phyloP scores from a whole-genome alignment of 1,139 yeast species.

The Nematodospora anomalae region DNA sequence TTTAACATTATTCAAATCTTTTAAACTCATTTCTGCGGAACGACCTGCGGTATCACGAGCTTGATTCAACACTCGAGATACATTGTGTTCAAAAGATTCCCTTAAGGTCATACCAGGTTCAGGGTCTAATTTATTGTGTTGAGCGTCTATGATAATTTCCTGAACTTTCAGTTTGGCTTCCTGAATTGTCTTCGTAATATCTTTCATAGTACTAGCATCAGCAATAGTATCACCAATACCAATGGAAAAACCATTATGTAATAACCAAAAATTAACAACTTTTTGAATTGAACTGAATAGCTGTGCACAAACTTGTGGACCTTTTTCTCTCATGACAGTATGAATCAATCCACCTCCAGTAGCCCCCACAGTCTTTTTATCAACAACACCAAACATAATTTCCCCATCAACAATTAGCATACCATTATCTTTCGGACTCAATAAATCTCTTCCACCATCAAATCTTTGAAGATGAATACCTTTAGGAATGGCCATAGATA shows the following conservation, averaged over 20 bases:
- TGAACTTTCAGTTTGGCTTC: conserved; percentile 93
- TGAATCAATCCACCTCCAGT: conserved; percentile 98
- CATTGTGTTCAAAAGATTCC: conserved; percentile 97
- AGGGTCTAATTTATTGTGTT: conserved; percentile 80
- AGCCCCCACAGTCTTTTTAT: conserved; percentile 97
- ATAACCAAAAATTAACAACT: conserved; percentile 93
- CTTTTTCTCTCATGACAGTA: conserved; percentile 96
- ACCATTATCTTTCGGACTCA: conserved; percentile 86
- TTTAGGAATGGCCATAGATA: conserved; percentile 89
- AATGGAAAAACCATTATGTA: conserved; percentile 95
- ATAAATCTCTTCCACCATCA: conserved; percentile 83
- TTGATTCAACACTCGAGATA: conserved; percentile 90
- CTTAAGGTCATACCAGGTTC: conserved; percentile 99
- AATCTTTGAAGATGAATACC: conserved; percentile 94
- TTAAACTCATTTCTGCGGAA: conserved; percentile 94
- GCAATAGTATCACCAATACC: conserved; percentile 99
- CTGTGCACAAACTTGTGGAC: conserved; percentile 85
- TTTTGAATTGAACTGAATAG: conserved; percentile 92
- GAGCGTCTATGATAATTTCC: conserved; percentile 89
- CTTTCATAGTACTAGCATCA: conserved; percentile 92
- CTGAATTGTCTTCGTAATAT: conserved; percentile 87
- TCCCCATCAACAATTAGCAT: conserved; percentile 93
- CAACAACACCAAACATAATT: conserved; percentile 95
- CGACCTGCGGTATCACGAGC: conserved; percentile 99
- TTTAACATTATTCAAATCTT: conserved; percentile 91